phyloP scores from a whole-genome alignment of 441 rosid genomes.

The Pelargonium myrrhifolium region DNA sequence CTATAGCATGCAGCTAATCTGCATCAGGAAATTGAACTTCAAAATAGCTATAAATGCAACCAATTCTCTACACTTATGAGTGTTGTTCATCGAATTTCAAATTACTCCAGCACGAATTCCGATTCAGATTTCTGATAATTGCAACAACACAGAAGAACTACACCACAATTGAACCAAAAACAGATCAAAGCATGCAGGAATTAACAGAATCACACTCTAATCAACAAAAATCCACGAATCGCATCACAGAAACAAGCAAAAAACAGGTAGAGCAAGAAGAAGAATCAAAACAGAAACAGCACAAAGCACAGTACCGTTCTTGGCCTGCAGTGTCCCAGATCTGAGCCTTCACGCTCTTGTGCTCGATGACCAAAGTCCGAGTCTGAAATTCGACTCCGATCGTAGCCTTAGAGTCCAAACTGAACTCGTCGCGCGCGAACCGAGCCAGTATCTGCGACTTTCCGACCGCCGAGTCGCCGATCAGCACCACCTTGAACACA shows the following conservation, averaged over 20 bases:
- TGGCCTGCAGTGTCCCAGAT: conserved; percentile 29
- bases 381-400: conserved; percentile 24
- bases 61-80: too few species aligned
- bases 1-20: too few species aligned
- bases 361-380: conserved; percentile 17
- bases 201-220: not conserved
- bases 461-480: conserved; percentile 69
- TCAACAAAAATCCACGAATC: not conserved
- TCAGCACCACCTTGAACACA: conserved; percentile 73
- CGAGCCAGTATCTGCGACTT: conserved; percentile 63
- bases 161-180: not conserved
- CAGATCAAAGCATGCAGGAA: not conserved
- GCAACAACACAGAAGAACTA: not conserved
- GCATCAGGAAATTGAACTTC: too few species aligned
- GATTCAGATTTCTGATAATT: not conserved
- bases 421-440: conserved; percentile 22
- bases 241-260: not conserved
- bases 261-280: not conserved
- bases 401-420: conserved; percentile 22
- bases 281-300: not conserved
- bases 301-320: conserved; percentile 15
- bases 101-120: too few species aligned
- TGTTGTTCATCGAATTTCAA: too few species aligned
- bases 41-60: too few species aligned
- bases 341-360: conserved; percentile 26